Evolutionary conservation across 2,329 filamentous ascomycete species (phyloP).

Genomic region (Xenoacremonium recifei): DNA sequence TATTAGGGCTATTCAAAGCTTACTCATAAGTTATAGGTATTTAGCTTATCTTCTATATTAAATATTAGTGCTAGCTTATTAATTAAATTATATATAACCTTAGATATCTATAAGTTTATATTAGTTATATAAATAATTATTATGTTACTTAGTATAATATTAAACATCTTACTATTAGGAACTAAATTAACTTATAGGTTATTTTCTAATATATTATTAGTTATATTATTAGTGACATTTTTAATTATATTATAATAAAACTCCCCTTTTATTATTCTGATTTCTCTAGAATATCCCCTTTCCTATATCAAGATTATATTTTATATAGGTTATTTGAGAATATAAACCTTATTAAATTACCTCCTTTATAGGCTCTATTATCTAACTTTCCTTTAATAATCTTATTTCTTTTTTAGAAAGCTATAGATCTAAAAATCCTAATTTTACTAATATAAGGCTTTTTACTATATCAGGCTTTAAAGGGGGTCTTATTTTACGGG

Average conservation of each 20-base stretch:
- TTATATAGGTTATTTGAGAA: too few relatives aligned
- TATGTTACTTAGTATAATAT: background rate
- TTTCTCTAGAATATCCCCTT: background rate
- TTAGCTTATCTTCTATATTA: conserved; percentile 1
- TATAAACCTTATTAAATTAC: too few relatives aligned
- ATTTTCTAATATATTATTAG: background rate
- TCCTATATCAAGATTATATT: background rate
- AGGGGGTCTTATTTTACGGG: too few relatives aligned
- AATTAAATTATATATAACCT: background rate
- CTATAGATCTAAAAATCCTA: too few relatives aligned
- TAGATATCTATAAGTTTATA: conserved; percentile 1
- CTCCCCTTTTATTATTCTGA: background rate
- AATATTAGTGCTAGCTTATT: conserved; percentile 1
- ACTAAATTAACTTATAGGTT: background rate
- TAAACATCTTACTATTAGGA: background rate
- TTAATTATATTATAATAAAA: background rate
- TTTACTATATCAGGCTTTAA: too few relatives aligned
- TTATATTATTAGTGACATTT: background rate
- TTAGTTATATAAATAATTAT: background rate
- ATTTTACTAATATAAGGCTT: too few relatives aligned
- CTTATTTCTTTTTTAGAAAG: too few relatives aligned
- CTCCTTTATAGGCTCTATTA: too few relatives aligned
- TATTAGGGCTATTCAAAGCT: background rate
- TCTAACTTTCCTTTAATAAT: too few relatives aligned
- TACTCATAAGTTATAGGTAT: background rate